Evolutionary conservation across 225 moss, liverwort and hornwort species (phyloP), one percentile per base, ranked within the genome.

Genomic region (Polytrichum commune): DNA sequence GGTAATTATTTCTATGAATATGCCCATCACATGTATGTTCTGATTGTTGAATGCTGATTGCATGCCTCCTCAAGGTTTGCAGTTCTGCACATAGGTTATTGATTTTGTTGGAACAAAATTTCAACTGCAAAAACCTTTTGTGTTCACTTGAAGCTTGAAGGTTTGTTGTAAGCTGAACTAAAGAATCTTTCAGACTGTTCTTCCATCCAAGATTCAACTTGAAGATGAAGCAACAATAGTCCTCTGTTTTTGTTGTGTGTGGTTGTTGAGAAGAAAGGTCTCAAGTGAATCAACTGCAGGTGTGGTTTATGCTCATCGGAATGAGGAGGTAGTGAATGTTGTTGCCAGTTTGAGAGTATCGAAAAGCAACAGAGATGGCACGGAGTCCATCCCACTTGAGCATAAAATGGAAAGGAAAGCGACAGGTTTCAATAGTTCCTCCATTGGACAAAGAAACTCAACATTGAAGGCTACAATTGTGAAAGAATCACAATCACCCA

Each of bases 261-360:
- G 9, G 57, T 65, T 30, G 22, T 65, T 30, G 26, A 65, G 30
- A 30, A 30, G 28, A 1, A 19, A 65, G 8, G 30, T 27, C 64
- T 27, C 16, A 46, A 46, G 46, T 46, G 46, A 46, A n/a, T 58
- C 58, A 20, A 20, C 2, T 74, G 22, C 90, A 97, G 96, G 96
- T 82, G 84, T 97, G 20, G 63, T 91, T 13, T 97, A 97, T 69
- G 83, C 90, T 5, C 97, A 97, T 86, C 92, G 97, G 60, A 97
- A 97, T 76, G 97, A 97, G 75, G 85, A 97, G 80, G 91, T 97
- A 28, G 94, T 97, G 55, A 93, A 90, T 75, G 55, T 86, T 26
- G 76, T 79, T 32, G 76, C 75, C 77, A 58, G 75, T 63, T 0
- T 72, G 10, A 5, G 7, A 18, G 64, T 55, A 20, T 27, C 32